Conservation (phyloP, 768 basidiomycete genomes). For the Xanthoconium stramineum region DNA sequence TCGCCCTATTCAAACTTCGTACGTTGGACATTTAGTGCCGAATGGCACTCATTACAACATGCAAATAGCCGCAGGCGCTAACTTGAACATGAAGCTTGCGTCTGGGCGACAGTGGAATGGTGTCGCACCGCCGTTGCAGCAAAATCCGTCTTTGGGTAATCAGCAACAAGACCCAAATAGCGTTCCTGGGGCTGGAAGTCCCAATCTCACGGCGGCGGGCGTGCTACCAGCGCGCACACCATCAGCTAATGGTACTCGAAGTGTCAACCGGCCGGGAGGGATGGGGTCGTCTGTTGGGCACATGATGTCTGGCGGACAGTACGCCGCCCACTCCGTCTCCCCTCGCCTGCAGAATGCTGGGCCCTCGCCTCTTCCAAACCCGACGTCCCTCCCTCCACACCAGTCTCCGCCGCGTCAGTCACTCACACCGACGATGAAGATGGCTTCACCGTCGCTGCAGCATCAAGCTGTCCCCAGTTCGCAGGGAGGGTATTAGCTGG, state of each 20-base stretch:
- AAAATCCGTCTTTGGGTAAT: conserved; percentile 20
- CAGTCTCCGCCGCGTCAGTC: conserved; percentile 51
- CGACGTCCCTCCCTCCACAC: conserved; percentile 34
- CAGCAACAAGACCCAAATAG: conserved; percentile 24
- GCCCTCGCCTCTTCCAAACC: conserved; percentile 44
- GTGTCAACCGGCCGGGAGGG: conserved; percentile 32
- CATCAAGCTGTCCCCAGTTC: conserved; percentile 50
- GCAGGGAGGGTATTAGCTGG: conserved; percentile 49
- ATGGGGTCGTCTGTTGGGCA: conserved; percentile 24
- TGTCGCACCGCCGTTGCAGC: conserved; percentile 22
- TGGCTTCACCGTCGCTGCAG: conserved; percentile 54
- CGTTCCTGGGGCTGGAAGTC: conserved; percentile 34
- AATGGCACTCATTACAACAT: conserved; percentile 31
- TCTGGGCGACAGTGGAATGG: conserved; percentile 40
- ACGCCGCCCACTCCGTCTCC: conserved; percentile 42
- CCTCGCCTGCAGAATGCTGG: conserved; percentile 47
- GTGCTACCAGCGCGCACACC: conserved; percentile 45
- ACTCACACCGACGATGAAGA: conserved; percentile 49
- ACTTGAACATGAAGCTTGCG: conserved; percentile 37
- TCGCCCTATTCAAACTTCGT: conserved; percentile 36
- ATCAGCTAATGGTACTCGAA: conserved; percentile 57
- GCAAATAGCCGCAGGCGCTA: conserved; percentile 22
- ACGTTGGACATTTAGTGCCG: conserved; percentile 29
- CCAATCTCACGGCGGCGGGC: conserved; percentile 32
- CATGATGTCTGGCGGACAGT: conserved; percentile 39